A percentile compares a stretch with the other conserved stretches of the same genome.
Evolutionary conservation across 108 stramenopile genomes (phyloP).

Genomic region (Cylindrotheca fusiformis): DNA sequence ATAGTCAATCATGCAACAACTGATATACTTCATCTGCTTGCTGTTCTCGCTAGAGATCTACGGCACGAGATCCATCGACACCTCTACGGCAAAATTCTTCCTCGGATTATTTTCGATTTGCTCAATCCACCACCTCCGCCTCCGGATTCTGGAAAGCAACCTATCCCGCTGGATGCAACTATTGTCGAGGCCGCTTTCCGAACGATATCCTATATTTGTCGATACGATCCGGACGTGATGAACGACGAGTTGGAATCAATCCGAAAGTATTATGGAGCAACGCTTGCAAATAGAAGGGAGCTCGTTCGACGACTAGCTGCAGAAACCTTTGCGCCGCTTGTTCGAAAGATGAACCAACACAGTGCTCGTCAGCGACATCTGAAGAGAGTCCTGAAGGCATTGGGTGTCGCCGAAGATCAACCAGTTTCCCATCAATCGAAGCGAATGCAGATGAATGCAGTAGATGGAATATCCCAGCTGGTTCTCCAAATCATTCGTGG

Average conservation of each 20-base stretch:
- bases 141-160: conserved; percentile 47
- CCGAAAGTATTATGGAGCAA: conserved; percentile 76
- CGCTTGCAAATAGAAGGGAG: conserved; percentile 69
- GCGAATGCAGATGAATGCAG: conserved; percentile 57
- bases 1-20: conserved; percentile 78
- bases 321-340: conserved; percentile 75
- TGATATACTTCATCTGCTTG: conserved; percentile 77
- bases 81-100: conserved; percentile 59
- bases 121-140: conserved; percentile 64
- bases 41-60: conserved; percentile 80
- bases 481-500: conserved; percentile 68
- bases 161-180: conserved; percentile 63
- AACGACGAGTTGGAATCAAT: conserved; percentile 62
- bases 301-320: conserved; percentile 68
- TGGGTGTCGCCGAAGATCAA: conserved; percentile 40
- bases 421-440: conserved; percentile 13
- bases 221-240: conserved; percentile 67
- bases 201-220: conserved; percentile 74
- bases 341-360: conserved; percentile 63
- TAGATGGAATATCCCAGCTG: conserved; percentile 77
- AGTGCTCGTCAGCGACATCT: conserved; percentile 65
- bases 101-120: conserved; percentile 72
- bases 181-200: conserved; percentile 82
- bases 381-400: conserved; percentile 61
- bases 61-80: conserved; percentile 81